Conservation (phyloP, 2,329 filamentous ascomycete species). For the Stagonosporopsis chrysanthemi region DNA sequence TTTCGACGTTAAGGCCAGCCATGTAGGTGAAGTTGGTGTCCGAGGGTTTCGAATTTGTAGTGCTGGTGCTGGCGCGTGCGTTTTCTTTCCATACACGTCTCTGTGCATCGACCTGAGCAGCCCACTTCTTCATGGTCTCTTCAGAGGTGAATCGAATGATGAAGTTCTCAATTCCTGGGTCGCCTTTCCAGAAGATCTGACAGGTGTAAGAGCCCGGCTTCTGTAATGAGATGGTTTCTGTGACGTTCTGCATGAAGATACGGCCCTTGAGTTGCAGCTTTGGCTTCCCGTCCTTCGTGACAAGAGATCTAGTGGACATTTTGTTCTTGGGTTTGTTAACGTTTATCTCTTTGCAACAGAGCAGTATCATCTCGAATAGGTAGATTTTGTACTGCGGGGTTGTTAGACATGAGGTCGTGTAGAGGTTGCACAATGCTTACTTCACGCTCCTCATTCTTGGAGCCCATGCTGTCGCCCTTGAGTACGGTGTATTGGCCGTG, state of each 20-base stretch:
- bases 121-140: constrained; percentile 93
- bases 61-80: constrained; percentile 60
- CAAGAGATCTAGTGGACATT: constrained; percentile 70
- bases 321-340: constrained; percentile 79
- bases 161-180: constrained; percentile 94
- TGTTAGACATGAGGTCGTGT: constrained; percentile 3
- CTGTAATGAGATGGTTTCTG: constrained; percentile 84
- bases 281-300: constrained; percentile 76
- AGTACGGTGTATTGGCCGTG: constrained; percentile 92
- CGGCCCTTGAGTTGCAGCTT: constrained; percentile 90
- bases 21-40: constrained; percentile 83
- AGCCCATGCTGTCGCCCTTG: constrained; percentile 76
- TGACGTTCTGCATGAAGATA: constrained; percentile 99
- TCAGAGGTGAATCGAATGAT: constrained; percentile 93
- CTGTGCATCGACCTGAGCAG: constrained; percentile 77
- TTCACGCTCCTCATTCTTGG: constrained; percentile 88
- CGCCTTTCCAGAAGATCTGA: constrained; percentile 98
- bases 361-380: constrained; percentile 91
- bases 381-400: constrained; percentile 88
- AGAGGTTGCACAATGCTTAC: constrained; percentile 57
- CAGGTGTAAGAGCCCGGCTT: constrained; percentile 93
- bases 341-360: constrained; percentile 96
- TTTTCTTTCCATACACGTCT: constrained; percentile 61
- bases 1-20: constrained; percentile 74
- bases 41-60: constrained; percentile 61